Evolutionary conservation across 352 stramenopile genomes (phyloP).

Genomic region (Lagenidium giganteum): DNA sequence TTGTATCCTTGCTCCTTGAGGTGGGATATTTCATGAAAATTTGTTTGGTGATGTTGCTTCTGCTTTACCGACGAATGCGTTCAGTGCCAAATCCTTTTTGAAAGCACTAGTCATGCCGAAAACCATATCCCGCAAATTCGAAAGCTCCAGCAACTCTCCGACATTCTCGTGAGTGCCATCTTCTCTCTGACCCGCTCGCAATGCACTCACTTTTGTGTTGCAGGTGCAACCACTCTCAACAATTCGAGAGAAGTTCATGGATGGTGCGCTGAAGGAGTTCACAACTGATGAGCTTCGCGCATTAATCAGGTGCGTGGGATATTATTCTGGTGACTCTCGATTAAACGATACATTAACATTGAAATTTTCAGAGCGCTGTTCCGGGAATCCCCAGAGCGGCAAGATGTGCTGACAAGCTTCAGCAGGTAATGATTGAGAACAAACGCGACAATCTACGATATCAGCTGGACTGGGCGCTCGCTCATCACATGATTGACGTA

Average conservation of each 20-base stretch:
- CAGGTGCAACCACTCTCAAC: conserved; percentile 58
- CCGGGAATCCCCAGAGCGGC: conserved; percentile 51
- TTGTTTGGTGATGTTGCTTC: not conserved
- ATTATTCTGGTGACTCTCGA: not conserved
- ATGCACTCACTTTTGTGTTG: not conserved
- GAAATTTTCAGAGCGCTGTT: conserved; percentile 38
- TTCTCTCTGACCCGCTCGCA: not conserved
- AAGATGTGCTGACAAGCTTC: conserved; percentile 42
- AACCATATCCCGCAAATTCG: conserved; percentile 41
- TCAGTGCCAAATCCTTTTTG: conserved; percentile 44
- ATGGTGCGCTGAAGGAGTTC: conserved; percentile 34
- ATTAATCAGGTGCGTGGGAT: conserved; percentile 36
- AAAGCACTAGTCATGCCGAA: conserved; percentile 37
- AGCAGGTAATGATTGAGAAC: too few species aligned
- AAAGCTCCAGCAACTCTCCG: conserved; percentile 42
- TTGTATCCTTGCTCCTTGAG: conserved; percentile 16
- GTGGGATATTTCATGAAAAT: too few species aligned
- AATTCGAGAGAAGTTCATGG: conserved; percentile 49
- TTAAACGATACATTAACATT: not conserved
- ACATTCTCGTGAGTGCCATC: conserved; percentile 34
- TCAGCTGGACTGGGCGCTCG: too few species aligned
- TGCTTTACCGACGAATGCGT: too few species aligned
- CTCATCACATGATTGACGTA: too few species aligned
- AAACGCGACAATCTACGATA: too few species aligned
- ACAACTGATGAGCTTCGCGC: conserved; percentile 32